These are phyloP conservation scores for Dacryopinax spathularia DNA, from an alignment of 768 basidiomycete species.

Conservation along the genomic window DNA sequence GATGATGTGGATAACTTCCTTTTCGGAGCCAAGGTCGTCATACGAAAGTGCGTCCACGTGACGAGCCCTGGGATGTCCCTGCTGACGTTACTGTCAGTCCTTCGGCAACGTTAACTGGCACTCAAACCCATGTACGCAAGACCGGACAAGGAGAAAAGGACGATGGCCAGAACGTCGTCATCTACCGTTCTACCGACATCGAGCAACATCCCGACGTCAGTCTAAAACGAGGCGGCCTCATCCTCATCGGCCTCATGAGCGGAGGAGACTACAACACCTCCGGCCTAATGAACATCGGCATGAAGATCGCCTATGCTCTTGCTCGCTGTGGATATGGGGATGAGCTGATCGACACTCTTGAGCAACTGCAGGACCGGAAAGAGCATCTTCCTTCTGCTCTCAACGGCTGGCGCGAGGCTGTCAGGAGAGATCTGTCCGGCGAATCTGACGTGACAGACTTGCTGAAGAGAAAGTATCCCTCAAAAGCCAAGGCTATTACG, in stretches of 20 bases:
- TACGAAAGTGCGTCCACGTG: constrained; percentile 51
- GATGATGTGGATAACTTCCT: constrained; percentile 90
- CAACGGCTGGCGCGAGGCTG: constrained; percentile 43
- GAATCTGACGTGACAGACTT: constrained; percentile 40
- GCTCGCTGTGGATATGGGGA: constrained; percentile 74
- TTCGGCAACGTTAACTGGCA: constrained; percentile 58
- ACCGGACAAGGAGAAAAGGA: constrained; percentile 50
- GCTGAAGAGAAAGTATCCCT: constrained; percentile 47
- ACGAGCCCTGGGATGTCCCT: constrained; percentile 10
- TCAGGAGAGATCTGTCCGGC: constrained; percentile 52
- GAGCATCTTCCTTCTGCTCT: constrained; percentile 38
- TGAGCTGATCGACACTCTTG: constrained; percentile 45
- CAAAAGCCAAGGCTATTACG: constrained; percentile 50
- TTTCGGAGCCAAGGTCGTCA: constrained; percentile 70
- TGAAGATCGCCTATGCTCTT: constrained; percentile 57
- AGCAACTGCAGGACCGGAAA: constrained; percentile 30
- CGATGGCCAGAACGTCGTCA: constrained; percentile 51
- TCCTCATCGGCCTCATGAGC: constrained; percentile 70
- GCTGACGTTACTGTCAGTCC: constrained; percentile 29
- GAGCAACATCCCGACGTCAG: constrained; percentile 34
- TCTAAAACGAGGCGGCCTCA: constrained; percentile 50
- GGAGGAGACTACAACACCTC: constrained; percentile 63
- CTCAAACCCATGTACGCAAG: constrained; percentile 45
- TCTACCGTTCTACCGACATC: constrained; percentile 29
- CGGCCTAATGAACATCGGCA: constrained; percentile 45